phyloP scores from a whole-genome alignment of 2,329 filamentous ascomycete genomes.

The Shiraia bambusicola region DNA sequence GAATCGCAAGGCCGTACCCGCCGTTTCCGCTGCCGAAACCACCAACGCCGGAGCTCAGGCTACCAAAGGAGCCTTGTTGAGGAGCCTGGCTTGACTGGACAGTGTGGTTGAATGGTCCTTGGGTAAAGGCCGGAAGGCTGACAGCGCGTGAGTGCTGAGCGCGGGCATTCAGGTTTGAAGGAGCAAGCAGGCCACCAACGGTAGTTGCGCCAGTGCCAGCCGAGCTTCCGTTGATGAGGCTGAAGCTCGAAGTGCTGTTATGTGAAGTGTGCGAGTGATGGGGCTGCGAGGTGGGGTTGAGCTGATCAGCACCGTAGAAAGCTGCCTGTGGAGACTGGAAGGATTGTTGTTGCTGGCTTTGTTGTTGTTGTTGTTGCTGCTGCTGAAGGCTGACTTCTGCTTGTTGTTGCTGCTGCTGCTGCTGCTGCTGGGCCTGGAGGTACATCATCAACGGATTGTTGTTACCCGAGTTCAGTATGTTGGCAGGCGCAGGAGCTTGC shows the following conservation, averaged over 20 bases:
- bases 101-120: conserved; percentile 56
- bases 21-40: conserved; percentile 56
- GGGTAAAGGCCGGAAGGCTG: conserved; percentile 74
- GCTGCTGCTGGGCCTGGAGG: conserved; percentile 65
- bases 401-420: conserved; percentile 47
- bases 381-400: conserved; percentile 41
- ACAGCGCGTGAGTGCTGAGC: conserved; percentile 77
- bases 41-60: conserved; percentile 60
- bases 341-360: conserved; percentile 51
- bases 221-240: conserved; percentile 48
- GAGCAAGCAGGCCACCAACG: conserved; percentile 75
- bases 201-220: conserved; percentile 61
- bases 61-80: conserved; percentile 55
- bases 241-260: conserved; percentile 55
- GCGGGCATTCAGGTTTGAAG: conserved; percentile 61
- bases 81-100: conserved; percentile 41
- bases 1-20: conserved; percentile 61
- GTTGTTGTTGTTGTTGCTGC: conserved; percentile 25
- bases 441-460: conserved; percentile 95
- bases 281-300: conserved; percentile 63
- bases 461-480: conserved; percentile 73
- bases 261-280: conserved; percentile 61
- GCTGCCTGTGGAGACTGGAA: conserved; percentile 76
- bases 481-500: conserved; percentile 66
- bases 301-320: conserved; percentile 66